Evolutionary conservation across 208 protist species (phyloP).

Genomic region (Strigomonas culicis): DNA sequence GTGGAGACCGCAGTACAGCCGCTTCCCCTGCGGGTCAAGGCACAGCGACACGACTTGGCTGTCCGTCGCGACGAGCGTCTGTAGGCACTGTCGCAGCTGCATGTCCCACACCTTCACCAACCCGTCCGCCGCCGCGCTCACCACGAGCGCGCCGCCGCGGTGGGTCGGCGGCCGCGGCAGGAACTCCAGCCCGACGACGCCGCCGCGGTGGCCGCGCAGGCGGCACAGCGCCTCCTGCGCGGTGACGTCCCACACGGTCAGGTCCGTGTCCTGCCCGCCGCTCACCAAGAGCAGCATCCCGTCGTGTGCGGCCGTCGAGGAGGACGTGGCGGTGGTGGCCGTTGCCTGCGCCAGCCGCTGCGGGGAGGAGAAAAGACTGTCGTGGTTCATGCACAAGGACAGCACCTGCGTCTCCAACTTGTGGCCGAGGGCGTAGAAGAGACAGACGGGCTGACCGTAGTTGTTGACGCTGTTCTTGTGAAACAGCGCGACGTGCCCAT

Average conservation of each 20-base stretch:
- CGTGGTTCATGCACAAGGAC: conserved; percentile 55
- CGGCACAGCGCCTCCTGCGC: conserved; percentile 69
- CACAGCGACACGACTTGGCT: conserved; percentile 70
- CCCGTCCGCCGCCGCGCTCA: conserved; percentile 80
- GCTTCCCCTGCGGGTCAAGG: conserved; percentile 50
- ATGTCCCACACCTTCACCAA: conserved; percentile 89
- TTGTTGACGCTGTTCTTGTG: conserved; percentile 60
- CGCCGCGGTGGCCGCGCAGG: conserved; percentile 84
- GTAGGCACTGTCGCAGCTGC: conserved; percentile 74
- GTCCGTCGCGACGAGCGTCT: conserved; percentile 83
- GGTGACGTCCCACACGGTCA: conserved; percentile 98
- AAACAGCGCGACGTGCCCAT: conserved; percentile 82
- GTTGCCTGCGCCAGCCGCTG: no score
- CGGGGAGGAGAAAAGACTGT: no score
- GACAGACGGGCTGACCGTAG: conserved; percentile 80
- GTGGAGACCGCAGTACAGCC: conserved; percentile 80
- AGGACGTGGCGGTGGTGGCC: not conserved
- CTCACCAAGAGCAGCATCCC: conserved; percentile 3
- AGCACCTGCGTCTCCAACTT: conserved; percentile 82
- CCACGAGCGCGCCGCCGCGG: conserved; percentile 24
- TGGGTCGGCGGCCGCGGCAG: conserved; percentile 22
- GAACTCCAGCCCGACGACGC: conserved; percentile 65
- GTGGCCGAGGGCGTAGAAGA: conserved; percentile 83
- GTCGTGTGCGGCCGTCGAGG: no score
- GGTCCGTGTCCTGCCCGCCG: conserved; percentile 95